phyloP scores from a whole-genome alignment of 202 grass and related monocot genomes.

The Zoysia matrella region DNA sequence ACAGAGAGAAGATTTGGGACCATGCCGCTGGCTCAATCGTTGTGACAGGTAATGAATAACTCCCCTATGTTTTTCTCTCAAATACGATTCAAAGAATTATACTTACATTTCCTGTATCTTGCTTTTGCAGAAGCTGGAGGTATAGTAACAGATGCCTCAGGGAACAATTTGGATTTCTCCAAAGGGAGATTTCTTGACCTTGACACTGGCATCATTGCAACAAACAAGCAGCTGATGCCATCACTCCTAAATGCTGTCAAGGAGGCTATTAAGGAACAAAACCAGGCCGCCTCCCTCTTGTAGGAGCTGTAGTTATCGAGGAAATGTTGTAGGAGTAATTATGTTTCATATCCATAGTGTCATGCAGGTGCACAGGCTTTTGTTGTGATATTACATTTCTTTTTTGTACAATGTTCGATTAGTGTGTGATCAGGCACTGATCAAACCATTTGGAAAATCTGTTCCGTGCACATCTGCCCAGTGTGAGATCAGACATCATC shows the following conservation, averaged over 20 bases:
- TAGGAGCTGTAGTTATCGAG: constrained; percentile 44
- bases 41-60: constrained; percentile 62
- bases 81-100: constrained; percentile 3
- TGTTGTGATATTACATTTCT: constrained; percentile 4
- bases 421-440: background rate
- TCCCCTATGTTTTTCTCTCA: background rate
- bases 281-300: constrained; percentile 62
- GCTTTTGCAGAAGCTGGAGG: constrained; percentile 86
- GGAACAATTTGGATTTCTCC: constrained; percentile 91
- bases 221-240: constrained; percentile 76
- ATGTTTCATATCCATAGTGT: background rate
- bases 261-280: constrained; percentile 70
- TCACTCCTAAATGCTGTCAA: constrained; percentile 75
- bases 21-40: constrained; percentile 97
- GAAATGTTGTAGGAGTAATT: background rate
- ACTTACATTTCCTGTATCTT: background rate
- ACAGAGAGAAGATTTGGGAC: constrained; percentile 98
- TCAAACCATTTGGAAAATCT: too few relatives aligned
- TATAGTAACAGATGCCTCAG: constrained; percentile 84
- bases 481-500: background rate
- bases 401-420: constrained; percentile 1
- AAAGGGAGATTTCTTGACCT: constrained; percentile 88
- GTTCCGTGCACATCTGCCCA: too few relatives aligned
- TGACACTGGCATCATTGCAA: constrained; percentile 86
- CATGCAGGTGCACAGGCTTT: background rate